Percentiles rank a stretch among this genome's conserved stretches.
phyloP scores from a whole-genome alignment of 805 yeast genomes.

The Torulaspora quercuum region DNA sequence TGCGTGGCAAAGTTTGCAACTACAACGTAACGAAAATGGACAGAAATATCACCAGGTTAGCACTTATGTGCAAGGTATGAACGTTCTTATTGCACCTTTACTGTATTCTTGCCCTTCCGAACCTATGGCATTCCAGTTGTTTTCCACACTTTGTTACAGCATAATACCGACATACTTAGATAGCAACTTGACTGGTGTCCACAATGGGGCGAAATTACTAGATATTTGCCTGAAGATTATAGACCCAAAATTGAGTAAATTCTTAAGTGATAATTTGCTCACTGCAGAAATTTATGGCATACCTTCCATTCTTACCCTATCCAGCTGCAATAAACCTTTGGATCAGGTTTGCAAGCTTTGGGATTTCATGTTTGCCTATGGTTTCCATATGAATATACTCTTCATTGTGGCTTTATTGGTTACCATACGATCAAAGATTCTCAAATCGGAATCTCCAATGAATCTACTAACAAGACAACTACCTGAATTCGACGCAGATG shows the following conservation, averaged over 20 bases:
- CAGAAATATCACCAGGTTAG: slow-evolving; percentile 19
- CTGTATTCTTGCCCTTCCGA: slow-evolving; percentile 73
- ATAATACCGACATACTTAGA: slow-evolving; percentile 76
- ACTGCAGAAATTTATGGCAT: slow-evolving; percentile 86
- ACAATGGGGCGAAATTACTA: slow-evolving; percentile 67
- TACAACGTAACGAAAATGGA: slow-evolving; percentile 12
- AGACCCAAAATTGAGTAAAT: slow-evolving; percentile 67
- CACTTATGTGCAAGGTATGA: slow-evolving; percentile 87
- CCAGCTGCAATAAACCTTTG: slow-evolving; percentile 86
- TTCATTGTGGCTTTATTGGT: slow-evolving; percentile 81
- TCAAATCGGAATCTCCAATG: slow-evolving; percentile 64
- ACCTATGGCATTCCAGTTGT: slow-evolving; percentile 77
- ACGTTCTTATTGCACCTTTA: slow-evolving; percentile 80
- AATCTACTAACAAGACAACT: slow-evolving; percentile 59
- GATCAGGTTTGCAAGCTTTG: slow-evolving; percentile 71
- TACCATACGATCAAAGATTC: slow-evolving; percentile 58
- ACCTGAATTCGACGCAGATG: slow-evolving; percentile 67
- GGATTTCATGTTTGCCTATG: slow-evolving; percentile 91
- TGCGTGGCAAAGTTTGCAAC: slow-evolving; percentile 46
- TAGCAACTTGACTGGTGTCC: slow-evolving; percentile 76
- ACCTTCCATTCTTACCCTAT: slow-evolving; percentile 74
- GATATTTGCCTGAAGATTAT: slow-evolving; percentile 67
- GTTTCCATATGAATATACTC: slow-evolving; percentile 80
- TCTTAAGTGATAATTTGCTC: slow-evolving; percentile 42
- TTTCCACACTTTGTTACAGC: slow-evolving; percentile 55